A percentile compares a stretch with the other conserved stretches of the same genome.
Evolutionary conservation across 2,329 filamentous ascomycete species (phyloP).

Genomic region (Westerdykella sp.): DNA sequence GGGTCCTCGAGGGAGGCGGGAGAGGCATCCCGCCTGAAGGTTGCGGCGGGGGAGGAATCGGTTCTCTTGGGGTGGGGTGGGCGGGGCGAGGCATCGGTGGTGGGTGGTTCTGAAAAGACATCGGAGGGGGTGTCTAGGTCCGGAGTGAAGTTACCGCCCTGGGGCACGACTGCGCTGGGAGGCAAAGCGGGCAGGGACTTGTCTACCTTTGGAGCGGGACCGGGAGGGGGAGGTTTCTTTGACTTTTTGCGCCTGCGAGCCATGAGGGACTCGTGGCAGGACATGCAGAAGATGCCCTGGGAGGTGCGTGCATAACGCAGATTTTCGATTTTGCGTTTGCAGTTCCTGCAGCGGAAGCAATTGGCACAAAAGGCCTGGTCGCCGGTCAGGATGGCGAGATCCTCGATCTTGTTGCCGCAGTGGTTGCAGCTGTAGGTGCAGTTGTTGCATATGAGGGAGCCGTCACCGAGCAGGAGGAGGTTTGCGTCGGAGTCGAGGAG

Average conservation of each 20-base stretch:
- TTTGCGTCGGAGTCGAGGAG: slow-evolving; percentile 98
- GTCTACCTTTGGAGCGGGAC: slow-evolving; percentile 63
- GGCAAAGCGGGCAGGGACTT: slow-evolving; percentile 91
- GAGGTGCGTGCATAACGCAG: slow-evolving; percentile 94
- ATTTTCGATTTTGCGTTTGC: slow-evolving; percentile 98
- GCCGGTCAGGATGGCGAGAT: slow-evolving; percentile 91
- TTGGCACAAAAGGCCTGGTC: slow-evolving; percentile 97
- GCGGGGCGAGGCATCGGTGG: slow-evolving; percentile 61
- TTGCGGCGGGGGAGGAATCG: slow-evolving; percentile 27
- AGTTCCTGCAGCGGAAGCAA: slow-evolving; percentile 96
- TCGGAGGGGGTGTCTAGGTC: slow-evolving; percentile 53
- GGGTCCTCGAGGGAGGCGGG: slow-evolving; percentile 26
- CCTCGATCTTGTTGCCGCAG: slow-evolving; percentile 96
- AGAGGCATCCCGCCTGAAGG: slow-evolving; percentile 36
- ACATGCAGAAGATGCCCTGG: slow-evolving; percentile 99
- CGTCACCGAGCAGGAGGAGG: slow-evolving; percentile 91
- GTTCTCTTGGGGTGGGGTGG: slow-evolving; percentile 31
- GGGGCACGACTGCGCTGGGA: slow-evolving; percentile 59
- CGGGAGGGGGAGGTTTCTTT: slow-evolving; percentile 44
- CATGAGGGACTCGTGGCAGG: slow-evolving; percentile 95
- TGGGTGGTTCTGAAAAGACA: slow-evolving; percentile 57
- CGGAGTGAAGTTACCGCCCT: slow-evolving; percentile 54
- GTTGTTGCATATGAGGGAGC: slow-evolving; percentile 97
- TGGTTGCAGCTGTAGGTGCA: slow-evolving; percentile 98
- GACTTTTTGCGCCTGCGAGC: slow-evolving; percentile 82